Percentiles rank a stretch among this genome's conserved stretches.
phyloP scores from a whole-genome alignment of 169 alveolate genomes.

The Eimeria tenella region DNA sequence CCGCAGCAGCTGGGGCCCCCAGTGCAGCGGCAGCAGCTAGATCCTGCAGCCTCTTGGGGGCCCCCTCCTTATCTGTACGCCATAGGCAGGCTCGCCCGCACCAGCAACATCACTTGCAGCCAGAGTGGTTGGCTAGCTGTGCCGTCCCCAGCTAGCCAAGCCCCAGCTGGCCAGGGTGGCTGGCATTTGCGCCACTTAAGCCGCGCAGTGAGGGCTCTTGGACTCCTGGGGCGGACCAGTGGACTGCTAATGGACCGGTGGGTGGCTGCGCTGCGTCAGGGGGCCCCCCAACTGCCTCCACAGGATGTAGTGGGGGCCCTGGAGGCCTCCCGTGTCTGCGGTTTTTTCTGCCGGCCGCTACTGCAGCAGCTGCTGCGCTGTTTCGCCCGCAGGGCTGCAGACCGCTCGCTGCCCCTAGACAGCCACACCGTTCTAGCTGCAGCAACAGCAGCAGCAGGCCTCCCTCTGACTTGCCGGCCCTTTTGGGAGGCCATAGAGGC shows the following conservation, averaged over 20 bases:
- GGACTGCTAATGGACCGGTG: not conserved
- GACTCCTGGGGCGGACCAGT: not conserved
- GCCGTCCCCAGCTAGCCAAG: not conserved
- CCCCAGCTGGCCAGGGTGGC: not conserved
- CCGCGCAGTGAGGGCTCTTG: not conserved
- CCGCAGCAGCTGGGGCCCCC: slow-evolving; percentile 1
- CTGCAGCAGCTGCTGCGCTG: slow-evolving; percentile 25
- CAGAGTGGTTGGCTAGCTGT: not conserved
- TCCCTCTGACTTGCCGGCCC: not conserved
- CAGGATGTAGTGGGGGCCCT: not conserved
- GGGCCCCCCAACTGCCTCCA: not conserved
- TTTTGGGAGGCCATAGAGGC: not conserved
- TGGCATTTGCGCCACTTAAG: not conserved
- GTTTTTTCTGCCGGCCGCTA: slow-evolving; percentile 25
- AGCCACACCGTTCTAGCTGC: not conserved
- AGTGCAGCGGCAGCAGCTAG: not conserved
- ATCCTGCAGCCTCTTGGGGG: not conserved
- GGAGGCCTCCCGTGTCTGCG: not conserved
- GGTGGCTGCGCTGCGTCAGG: not conserved
- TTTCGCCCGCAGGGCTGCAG: not conserved
- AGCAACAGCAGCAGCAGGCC: not conserved
- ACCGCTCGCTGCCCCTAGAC: not conserved
- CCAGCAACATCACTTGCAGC: not conserved
- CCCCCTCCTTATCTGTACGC: not conserved
- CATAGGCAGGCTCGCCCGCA: not conserved